A percentile compares a stretch with the other conserved stretches of the same genome.
These are phyloP conservation scores for Neurospora discreta DNA, from an alignment of 495 filamentous ascomycete genomes.

Conservation along the genomic window DNA sequence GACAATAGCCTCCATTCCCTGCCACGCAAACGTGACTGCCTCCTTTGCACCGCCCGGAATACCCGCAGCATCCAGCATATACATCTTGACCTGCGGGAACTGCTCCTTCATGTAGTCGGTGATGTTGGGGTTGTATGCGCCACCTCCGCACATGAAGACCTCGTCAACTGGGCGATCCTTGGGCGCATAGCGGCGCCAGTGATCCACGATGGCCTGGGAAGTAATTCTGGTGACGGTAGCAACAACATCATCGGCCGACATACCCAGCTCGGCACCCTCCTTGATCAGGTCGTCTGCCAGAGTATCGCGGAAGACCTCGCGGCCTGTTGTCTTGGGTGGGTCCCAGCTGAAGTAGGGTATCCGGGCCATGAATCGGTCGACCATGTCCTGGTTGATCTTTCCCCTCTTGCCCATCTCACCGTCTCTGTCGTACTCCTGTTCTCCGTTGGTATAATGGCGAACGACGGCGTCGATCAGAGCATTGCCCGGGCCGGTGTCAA, in stretches of 20 bases:
- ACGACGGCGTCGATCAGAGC: slow-evolving; percentile 36
- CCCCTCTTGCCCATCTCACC: slow-evolving; percentile 43
- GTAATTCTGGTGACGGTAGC: slow-evolving; percentile 48
- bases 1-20: slow-evolving; percentile 42
- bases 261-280: slow-evolving; percentile 31
- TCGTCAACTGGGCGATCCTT: slow-evolving; percentile 35
- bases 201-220: slow-evolving; percentile 44
- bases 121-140: slow-evolving; percentile 47
- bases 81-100: slow-evolving; percentile 37
- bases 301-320: slow-evolving; percentile 47
- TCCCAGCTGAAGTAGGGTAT: slow-evolving; percentile 38
- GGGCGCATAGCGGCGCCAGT: slow-evolving; percentile 42
- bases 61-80: slow-evolving; percentile 45
- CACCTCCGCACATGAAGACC: slow-evolving; percentile 50
- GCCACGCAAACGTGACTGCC: slow-evolving; percentile 47
- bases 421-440: slow-evolving; percentile 36
- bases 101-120: slow-evolving; percentile 36
- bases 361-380: slow-evolving; percentile 37
- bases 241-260: slow-evolving; percentile 38
- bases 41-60: slow-evolving; percentile 45
- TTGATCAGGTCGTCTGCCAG: slow-evolving; percentile 37
- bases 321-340: slow-evolving; percentile 47
- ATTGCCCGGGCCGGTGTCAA: slow-evolving; percentile 41
- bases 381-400: slow-evolving; percentile 39
- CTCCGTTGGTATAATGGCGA: slow-evolving; percentile 34